phyloP scores from a whole-genome alignment of 108 stramenopile genomes.

The Conticribra guillardii region DNA sequence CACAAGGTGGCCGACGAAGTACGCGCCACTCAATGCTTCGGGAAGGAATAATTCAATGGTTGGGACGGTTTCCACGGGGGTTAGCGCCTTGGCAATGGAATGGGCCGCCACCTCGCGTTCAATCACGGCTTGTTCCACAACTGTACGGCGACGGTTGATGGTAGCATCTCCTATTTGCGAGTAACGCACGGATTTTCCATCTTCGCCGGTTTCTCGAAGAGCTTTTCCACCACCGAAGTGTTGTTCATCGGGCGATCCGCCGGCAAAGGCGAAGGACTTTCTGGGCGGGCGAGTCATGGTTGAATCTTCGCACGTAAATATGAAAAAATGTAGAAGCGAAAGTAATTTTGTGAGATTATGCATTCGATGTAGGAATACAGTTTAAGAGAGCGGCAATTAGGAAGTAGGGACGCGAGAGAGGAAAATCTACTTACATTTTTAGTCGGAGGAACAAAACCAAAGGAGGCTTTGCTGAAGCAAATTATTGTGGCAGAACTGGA shows the following conservation, averaged over 20 bases:
- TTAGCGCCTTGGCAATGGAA: conserved; percentile 45
- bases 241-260: neutral
- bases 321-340: no score
- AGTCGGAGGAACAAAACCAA: no score
- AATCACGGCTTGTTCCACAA: conserved; percentile 53
- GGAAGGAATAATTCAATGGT: conserved; percentile 57
- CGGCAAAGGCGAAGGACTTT: neutral
- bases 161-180: conserved; percentile 24
- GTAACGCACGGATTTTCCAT: neutral
- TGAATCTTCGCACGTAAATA: no score
- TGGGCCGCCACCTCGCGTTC: conserved; percentile 50
- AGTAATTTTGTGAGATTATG: no score
- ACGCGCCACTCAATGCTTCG: conserved; percentile 50
- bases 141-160: conserved; percentile 47
- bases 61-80: conserved; percentile 39
- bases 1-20: conserved; percentile 76
- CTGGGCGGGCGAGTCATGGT: neutral
- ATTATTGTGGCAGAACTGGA: no score
- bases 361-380: no score
- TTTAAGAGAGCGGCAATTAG: no score
- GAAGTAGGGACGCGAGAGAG: no score
- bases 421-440: no score
- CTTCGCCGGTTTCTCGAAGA: neutral
- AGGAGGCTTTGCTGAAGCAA: no score
- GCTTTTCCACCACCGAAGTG: neutral